Evolutionary conservation across 768 basidiomycete species (phyloP).

Genomic region (Lentinula edodes): DNA sequence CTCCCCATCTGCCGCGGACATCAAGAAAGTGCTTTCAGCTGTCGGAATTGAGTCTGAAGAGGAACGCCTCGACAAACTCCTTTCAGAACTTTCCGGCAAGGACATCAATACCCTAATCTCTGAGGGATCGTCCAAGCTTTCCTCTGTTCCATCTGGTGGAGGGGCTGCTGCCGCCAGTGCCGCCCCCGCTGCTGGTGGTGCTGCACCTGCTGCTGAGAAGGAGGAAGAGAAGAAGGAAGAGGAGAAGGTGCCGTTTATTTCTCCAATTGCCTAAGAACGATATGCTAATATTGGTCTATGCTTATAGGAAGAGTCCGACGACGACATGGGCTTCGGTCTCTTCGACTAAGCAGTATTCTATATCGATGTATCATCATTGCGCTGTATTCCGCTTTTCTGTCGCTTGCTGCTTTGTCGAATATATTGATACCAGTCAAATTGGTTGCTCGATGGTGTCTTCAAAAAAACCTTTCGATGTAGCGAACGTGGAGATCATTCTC

Average conservation of each 20-base stretch:
- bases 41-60: conserved; percentile 90
- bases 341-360: conserved; percentile 64
- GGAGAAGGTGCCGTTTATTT: conserved; percentile 59
- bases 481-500: no score
- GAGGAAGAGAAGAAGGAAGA: conserved; percentile 86
- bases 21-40: conserved; percentile 79
- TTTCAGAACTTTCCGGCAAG: conserved; percentile 90
- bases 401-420: not conserved
- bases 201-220: conserved; percentile 69
- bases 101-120: conserved; percentile 87
- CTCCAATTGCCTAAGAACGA: no score
- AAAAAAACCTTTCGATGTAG: no score
- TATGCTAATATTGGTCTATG: not conserved
- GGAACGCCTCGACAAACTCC: conserved; percentile 70
- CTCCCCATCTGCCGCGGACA: conserved; percentile 77
- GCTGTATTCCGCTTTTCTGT: not conserved
- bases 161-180: conserved; percentile 56
- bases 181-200: conserved; percentile 47
- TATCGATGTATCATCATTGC: not conserved
- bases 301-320: conserved; percentile 84
- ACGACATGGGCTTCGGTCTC: conserved; percentile 99
- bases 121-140: conserved; percentile 88
- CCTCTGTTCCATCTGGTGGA: conserved; percentile 96
- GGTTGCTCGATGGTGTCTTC: no score
- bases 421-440: not conserved